phyloP scores from a whole-genome alignment of 225 moss, liverwort and hornwort genomes.

The Physcomitrellopsis africana region DNA sequence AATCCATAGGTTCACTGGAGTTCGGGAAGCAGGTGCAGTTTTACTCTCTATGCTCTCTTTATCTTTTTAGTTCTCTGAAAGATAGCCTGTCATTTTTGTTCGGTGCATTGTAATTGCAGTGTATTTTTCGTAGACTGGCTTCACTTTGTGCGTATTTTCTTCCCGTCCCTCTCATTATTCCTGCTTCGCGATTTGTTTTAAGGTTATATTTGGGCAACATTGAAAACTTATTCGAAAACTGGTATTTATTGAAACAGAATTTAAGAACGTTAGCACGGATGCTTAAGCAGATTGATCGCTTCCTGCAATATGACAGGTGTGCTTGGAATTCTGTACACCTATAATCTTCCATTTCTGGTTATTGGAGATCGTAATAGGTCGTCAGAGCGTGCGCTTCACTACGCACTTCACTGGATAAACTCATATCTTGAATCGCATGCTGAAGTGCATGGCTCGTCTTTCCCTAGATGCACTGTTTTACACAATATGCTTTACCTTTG shows the following conservation, averaged over 20 bases:
- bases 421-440: no score
- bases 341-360: conserved; percentile 11
- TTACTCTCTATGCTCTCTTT: neutral
- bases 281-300: conserved; percentile 98
- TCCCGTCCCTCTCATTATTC: conserved; percentile 1
- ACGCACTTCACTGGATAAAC: no score
- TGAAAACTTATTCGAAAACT: conserved; percentile 6
- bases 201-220: conserved; percentile 1
- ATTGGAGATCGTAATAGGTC: no score
- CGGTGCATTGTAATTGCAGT: conserved; percentile 9
- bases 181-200: neutral
- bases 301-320: conserved; percentile 95
- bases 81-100: conserved; percentile 8
- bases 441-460: no score
- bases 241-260: conserved; percentile 61
- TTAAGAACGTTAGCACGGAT: conserved; percentile 72
- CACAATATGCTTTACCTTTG: conserved; percentile 6
- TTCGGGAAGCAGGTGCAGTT: conserved; percentile 81
- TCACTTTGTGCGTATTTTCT: neutral
- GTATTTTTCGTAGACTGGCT: neutral
- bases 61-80: conserved; percentile 21
- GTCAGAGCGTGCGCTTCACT: no score
- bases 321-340: neutral
- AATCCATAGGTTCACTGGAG: conserved; percentile 86
- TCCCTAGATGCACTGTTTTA: neutral